phyloP scores from a whole-genome alignment of 2,329 filamentous ascomycete genomes.

The Ploettnerulaceae sp. region DNA sequence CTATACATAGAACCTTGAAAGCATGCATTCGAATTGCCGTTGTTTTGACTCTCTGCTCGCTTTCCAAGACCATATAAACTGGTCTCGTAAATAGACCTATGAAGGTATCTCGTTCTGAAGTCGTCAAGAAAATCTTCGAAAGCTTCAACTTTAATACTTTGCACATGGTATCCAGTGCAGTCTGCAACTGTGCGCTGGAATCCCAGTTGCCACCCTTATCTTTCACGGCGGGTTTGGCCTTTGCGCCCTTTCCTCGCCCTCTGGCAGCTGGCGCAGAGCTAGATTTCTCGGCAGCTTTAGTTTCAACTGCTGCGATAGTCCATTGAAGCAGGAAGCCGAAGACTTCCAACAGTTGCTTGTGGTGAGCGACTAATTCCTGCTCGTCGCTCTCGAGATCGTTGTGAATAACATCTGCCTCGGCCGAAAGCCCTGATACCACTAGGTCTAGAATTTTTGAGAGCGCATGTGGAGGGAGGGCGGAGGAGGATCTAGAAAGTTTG shows the following conservation, averaged over 20 bases:
- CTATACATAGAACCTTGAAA: slow-evolving; percentile 94
- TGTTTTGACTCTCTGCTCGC: slow-evolving; percentile 85
- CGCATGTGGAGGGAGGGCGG: slow-evolving; percentile 71
- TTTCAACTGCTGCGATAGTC: slow-evolving; percentile 91
- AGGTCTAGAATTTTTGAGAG: slow-evolving; percentile 92
- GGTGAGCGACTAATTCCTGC: slow-evolving; percentile 77
- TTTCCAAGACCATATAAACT: slow-evolving; percentile 90
- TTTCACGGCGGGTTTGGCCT: slow-evolving; percentile 56
- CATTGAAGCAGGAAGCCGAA: slow-evolving; percentile 93
- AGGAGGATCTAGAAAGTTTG: slow-evolving; percentile 68
- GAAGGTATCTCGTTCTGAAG: slow-evolving; percentile 93
- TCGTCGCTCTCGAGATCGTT: slow-evolving; percentile 87
- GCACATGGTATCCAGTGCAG: slow-evolving; percentile 88
- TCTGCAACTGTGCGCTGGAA: slow-evolving; percentile 79
- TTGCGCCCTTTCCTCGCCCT: slow-evolving; percentile 69
- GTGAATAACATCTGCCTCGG: slow-evolving; percentile 80
- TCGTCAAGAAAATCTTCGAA: slow-evolving; percentile 89
- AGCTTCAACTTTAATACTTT: slow-evolving; percentile 92
- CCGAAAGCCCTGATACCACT: slow-evolving; percentile 76
- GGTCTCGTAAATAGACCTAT: slow-evolving; percentile 87
- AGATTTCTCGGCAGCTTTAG: slow-evolving; percentile 87
- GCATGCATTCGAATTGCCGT: slow-evolving; percentile 90
- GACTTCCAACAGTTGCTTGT: slow-evolving; percentile 88
- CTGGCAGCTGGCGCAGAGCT: slow-evolving; percentile 64
- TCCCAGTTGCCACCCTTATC: slow-evolving; percentile 79